Conservation (phyloP, 805 yeast species). For the Wickerhamomyces queroliae region DNA sequence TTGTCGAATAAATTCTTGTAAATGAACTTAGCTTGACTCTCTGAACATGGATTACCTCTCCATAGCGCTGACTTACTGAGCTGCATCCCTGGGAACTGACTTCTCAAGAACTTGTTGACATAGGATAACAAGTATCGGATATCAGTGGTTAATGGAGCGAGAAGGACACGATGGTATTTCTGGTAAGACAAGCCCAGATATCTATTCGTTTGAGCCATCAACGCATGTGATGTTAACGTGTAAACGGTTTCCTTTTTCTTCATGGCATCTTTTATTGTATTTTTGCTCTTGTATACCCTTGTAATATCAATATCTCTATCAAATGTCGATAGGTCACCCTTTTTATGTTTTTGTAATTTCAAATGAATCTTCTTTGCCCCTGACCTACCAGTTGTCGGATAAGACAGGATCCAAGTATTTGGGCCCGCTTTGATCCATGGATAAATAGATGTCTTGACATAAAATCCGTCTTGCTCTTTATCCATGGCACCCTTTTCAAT, state of each 20-base stretch:
- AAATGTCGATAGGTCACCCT: constrained; percentile 9
- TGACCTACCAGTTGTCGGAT: constrained; percentile 11
- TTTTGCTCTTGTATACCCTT: constrained; percentile 2
- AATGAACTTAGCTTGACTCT: not conserved
- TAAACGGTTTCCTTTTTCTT: too few relatives aligned
- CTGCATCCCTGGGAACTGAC: not conserved
- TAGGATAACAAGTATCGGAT: not conserved
- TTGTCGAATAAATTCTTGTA: too few relatives aligned
- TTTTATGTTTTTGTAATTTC: constrained; percentile 16
- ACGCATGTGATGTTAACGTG: constrained; percentile 4
- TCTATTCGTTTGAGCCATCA: not conserved
- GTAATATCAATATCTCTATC: constrained; percentile 7
- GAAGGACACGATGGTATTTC: not conserved
- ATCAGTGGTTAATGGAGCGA: not conserved
- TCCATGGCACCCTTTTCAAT: constrained; percentile 5
- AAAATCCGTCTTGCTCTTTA: constrained; percentile 3
- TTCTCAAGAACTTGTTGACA: not conserved
- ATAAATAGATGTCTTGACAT: constrained; percentile 18
- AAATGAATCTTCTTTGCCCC: constrained; percentile 17
- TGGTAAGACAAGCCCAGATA: not conserved
- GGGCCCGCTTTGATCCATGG: constrained; percentile 30
- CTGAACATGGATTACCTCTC: not conserved
- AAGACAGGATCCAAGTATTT: constrained; percentile 26
- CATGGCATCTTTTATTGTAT: too few relatives aligned
- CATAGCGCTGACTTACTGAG: not conserved